Evolutionary conservation across 176 grass and related monocot species (phyloP), one percentile per base, ranked within the genome.

Genomic region (Musa acuminata): DNA sequence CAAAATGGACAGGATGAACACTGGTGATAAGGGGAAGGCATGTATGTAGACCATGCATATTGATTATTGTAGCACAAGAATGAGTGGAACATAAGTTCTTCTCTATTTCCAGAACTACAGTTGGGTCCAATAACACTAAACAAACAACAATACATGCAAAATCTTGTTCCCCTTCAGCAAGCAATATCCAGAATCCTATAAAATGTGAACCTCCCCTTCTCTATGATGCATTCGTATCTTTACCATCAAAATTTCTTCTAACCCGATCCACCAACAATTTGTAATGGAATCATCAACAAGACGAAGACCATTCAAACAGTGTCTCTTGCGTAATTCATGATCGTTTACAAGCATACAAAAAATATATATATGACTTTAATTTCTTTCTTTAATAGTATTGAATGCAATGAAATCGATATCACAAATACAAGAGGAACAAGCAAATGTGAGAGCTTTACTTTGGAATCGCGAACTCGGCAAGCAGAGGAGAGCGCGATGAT

Each of bases 401-500:
- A 43, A 43, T 43, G 35, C 35, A 43, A 43, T 43, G 35, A 43
- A 43, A 43, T 43, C 35, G 35, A 43, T 6, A 43, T 6, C 35
- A 5, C 5, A 43, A 43, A 43, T 43, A 43, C 35, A 77, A 63
- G 43, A 54, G 2, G 13, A 24, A 35, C 20, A 72, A 27, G 12
- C 1, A 76, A 59, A 35, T 2, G 17, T 14, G 51, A 58, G 17
- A 70, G 29, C 50, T 51, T 73, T 80, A 92, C 90, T 80, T 93
- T 97, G 62, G 91, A 84, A 16, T 50, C 81, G 20, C 49, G 64
- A 4, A 85, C 77, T 51, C 71, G 24, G 17, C 55, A 53, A 17
- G 85, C 81, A 53, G 78, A 84, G 29, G 90, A 77, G 72, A 97
- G 90, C 16, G 90, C 87, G 20, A 97, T 85, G 62, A 97, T 97